Conservation (phyloP, 2,329 filamentous ascomycete genomes). For the Ascochyta fabae region DNA sequence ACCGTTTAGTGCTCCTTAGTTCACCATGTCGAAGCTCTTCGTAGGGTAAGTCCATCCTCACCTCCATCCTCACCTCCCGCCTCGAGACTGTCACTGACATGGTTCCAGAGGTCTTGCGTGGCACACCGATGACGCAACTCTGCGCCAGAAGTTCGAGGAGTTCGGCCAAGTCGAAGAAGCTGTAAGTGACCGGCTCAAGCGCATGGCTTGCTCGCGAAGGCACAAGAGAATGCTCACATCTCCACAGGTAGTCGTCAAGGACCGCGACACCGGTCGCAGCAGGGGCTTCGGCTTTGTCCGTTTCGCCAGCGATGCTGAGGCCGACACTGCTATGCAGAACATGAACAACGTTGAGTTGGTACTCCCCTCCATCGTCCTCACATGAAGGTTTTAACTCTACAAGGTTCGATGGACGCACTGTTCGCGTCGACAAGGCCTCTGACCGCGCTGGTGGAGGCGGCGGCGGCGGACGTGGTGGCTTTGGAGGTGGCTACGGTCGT, state of each 20-base stretch:
- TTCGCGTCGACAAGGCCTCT: constrained; percentile 94
- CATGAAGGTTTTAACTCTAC: constrained; percentile 21
- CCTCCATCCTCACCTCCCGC: background rate
- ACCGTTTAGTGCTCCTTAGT: constrained; percentile 47
- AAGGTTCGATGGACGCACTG: constrained; percentile 91
- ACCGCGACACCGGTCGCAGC: constrained; percentile 94
- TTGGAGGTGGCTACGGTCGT: constrained; percentile 38
- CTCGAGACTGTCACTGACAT: constrained; percentile 13
- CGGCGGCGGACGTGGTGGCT: constrained; percentile 46
- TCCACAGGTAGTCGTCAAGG: constrained; percentile 89
- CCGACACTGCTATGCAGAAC: constrained; percentile 74
- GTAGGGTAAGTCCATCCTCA: constrained; percentile 72
- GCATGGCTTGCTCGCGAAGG: background rate
- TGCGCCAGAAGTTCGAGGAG: constrained; percentile 90
- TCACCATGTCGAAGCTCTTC: constrained; percentile 88
- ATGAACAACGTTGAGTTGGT: constrained; percentile 93
- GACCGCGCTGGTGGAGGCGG: constrained; percentile 68
- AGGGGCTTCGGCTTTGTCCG: constrained; percentile 97
- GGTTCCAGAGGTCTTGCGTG: constrained; percentile 87
- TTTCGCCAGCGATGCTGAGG: constrained; percentile 77
- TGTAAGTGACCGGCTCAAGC: constrained; percentile 64
- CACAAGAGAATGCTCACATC: constrained; percentile 26
- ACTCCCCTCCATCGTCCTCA: background rate
- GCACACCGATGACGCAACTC: constrained; percentile 90
- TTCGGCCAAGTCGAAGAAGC: constrained; percentile 93